phyloP scores from a whole-genome alignment of 2,329 filamentous ascomycete species.

The Hymenoscyphus linearis region DNA sequence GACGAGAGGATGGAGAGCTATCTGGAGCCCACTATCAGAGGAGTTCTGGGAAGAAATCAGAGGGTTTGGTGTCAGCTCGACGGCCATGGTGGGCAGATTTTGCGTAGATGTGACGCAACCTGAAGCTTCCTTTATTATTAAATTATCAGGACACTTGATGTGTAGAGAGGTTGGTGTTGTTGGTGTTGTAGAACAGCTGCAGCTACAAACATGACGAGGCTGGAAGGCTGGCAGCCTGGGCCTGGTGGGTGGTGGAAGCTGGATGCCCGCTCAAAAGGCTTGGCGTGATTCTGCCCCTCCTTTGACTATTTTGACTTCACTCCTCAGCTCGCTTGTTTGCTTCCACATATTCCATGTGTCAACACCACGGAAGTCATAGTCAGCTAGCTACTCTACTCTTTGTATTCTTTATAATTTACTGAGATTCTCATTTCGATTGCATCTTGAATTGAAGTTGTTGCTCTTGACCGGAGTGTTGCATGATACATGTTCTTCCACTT shows the following conservation, averaged over 20 bases:
- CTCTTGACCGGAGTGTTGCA: not conserved
- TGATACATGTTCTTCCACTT: not conserved
- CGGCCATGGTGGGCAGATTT: slow-evolving; percentile 40
- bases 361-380: not conserved
- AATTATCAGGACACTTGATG: not conserved
- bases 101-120: not conserved
- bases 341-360: not conserved
- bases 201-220: not conserved
- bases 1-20: slow-evolving; percentile 86
- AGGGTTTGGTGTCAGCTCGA: slow-evolving; percentile 40
- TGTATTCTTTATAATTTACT: not conserved
- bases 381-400: too few relatives aligned
- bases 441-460: not conserved
- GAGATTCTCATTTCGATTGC: not conserved
- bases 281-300: not conserved
- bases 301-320: not conserved
- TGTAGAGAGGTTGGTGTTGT: not conserved
- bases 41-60: slow-evolving; percentile 63
- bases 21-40: slow-evolving; percentile 61
- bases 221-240: not conserved
- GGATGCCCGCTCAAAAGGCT: not conserved
- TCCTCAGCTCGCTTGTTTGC: not conserved
- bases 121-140: not conserved
- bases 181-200: too few relatives aligned
- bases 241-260: too few relatives aligned